phyloP scores from a whole-genome alignment of 176 grass and related monocot species.

The Aegilops speltoides region DNA sequence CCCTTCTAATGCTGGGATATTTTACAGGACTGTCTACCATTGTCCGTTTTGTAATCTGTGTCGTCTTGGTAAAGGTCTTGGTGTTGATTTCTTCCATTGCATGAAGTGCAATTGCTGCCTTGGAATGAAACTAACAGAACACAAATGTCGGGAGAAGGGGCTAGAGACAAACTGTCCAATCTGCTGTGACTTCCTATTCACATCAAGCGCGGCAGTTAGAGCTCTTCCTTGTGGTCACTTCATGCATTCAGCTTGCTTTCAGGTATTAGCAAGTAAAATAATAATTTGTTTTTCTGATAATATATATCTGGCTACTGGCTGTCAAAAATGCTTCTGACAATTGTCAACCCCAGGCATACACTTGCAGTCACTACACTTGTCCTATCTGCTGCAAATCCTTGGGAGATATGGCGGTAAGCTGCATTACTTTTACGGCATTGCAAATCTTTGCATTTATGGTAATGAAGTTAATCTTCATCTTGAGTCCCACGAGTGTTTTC shows the following conservation, averaged over 20 bases:
- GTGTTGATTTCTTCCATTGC: conserved; percentile 98
- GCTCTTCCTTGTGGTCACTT: conserved; percentile 93
- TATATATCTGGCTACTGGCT: not conserved
- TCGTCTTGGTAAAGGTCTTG: conserved; percentile 93
- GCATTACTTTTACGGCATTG: not conserved
- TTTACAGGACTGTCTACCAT: conserved; percentile 87
- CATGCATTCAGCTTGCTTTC: conserved; percentile 99
- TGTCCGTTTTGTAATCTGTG: conserved; percentile 98
- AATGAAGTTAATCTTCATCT: conserved; percentile 14
- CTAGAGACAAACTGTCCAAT: conserved; percentile 99
- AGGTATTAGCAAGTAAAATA: conserved; percentile 50
- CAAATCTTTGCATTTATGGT: not conserved
- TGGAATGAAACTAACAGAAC: conserved; percentile 88
- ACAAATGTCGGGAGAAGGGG: conserved; percentile 96
- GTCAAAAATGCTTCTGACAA: conserved; percentile 12
- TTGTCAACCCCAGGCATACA: conserved; percentile 72
- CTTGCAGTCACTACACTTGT: conserved; percentile 98
- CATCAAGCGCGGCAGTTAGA: conserved; percentile 91
- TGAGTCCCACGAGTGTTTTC: not conserved
- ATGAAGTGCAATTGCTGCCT: conserved; percentile 99
- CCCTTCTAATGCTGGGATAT: conserved; percentile 33
- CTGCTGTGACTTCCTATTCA: conserved; percentile 99
- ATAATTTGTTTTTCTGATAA: conserved; percentile 23
- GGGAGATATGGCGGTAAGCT: conserved; percentile 95
- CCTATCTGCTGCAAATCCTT: conserved; percentile 98